phyloP scores from a whole-genome alignment of 140 eudicot genomes.

The Anethum foeniculum region DNA sequence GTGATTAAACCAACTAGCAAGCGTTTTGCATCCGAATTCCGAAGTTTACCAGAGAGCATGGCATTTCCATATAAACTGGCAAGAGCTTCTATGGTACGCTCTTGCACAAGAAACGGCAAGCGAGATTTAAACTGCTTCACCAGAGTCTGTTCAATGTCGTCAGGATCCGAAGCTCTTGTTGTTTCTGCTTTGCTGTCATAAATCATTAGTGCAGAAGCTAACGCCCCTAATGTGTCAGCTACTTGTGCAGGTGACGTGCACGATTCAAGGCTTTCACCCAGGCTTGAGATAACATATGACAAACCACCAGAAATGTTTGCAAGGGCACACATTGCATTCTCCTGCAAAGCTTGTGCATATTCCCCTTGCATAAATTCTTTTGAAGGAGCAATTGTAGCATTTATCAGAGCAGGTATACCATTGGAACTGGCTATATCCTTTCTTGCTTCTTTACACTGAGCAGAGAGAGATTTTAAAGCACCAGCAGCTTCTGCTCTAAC shows the following conservation, averaged over 20 bases:
- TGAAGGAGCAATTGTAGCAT: conserved; percentile 99
- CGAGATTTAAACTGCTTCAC: conserved; percentile 67
- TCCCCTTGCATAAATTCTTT: conserved; percentile 99
- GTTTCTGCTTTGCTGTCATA: conserved; percentile 84
- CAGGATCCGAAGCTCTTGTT: conserved; percentile 69
- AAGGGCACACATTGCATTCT: conserved; percentile 98
- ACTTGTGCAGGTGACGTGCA: conserved; percentile 89
- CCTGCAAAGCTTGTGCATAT: conserved; percentile 96
- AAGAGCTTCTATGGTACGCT: conserved; percentile 97
- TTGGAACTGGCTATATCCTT: conserved; percentile 62
- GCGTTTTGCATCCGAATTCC: conserved; percentile 81
- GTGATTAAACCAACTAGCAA: conserved; percentile 95
- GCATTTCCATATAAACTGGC: conserved; percentile 92
- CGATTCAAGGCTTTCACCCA: conserved; percentile 97
- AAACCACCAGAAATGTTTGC: conserved; percentile 98
- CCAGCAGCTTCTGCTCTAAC: conserved; percentile 96
- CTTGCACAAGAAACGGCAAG: conserved; percentile 73
- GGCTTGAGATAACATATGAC: conserved; percentile 90
- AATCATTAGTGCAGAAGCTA: conserved; percentile 99
- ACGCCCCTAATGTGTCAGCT: conserved; percentile 95
- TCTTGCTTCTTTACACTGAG: conserved; percentile 92
- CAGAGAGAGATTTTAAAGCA: conserved; percentile 92
- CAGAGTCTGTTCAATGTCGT: conserved; percentile 73
- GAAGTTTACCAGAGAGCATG: conserved; percentile 65
- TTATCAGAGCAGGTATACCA: conserved; percentile 92